Evolutionary conservation across 2,329 filamentous ascomycete genomes (phyloP).

Genomic region (Daldinia sp.): DNA sequence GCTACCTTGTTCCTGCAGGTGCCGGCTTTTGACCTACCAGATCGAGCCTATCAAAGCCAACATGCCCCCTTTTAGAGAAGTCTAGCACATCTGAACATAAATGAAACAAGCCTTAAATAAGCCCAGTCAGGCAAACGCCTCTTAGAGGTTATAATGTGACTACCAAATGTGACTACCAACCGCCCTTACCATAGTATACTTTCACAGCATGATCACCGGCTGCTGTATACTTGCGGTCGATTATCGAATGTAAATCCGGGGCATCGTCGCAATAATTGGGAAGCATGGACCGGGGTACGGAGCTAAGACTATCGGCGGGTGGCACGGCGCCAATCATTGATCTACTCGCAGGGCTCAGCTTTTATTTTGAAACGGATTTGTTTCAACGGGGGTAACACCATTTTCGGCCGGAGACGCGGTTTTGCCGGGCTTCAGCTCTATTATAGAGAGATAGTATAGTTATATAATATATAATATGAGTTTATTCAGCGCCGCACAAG

Average conservation of each 20-base stretch:
- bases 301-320: conserved; percentile 23
- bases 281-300: conserved; percentile 36
- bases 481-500: conserved; percentile 3
- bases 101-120: conserved; percentile 40
- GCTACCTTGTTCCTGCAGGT: conserved; percentile 39
- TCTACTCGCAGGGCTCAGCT: conserved; percentile 19
- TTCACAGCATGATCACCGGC: conserved; percentile 1
- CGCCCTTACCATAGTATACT: conserved; percentile 9
- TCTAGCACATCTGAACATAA: conserved; percentile 27
- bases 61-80: conserved; percentile 14
- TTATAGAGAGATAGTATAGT: neutral
- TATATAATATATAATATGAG: neutral
- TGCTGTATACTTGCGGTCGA: conserved; percentile 7
- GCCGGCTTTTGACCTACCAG: conserved; percentile 27
- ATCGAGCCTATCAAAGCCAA: conserved; percentile 37
- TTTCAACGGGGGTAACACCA: conserved; percentile 31
- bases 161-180: conserved; percentile 20
- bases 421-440: conserved; percentile 1
- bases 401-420: conserved; percentile 20
- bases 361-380: conserved; percentile 34
- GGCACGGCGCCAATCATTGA: conserved; percentile 32
- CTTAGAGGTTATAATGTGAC: conserved; percentile 9
- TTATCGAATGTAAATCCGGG: conserved; percentile 9
- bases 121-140: conserved; percentile 10
- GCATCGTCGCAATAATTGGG: conserved; percentile 9